Evolutionary conservation across 768 basidiomycete species (phyloP), one percentile per base, ranked within the genome.

Genomic region (Mycena amicta): DNA sequence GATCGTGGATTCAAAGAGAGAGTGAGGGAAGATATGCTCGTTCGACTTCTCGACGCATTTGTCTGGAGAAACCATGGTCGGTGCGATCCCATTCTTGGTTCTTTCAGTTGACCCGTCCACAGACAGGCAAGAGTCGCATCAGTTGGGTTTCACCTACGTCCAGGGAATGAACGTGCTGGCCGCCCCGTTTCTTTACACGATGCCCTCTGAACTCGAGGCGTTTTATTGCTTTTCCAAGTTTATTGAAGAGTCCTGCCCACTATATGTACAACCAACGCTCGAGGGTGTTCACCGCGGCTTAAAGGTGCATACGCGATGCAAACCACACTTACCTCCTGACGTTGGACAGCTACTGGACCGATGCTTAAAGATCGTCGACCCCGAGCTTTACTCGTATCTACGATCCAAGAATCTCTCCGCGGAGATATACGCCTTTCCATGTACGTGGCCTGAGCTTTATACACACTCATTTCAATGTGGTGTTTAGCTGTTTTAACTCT

Each of bases 81-180:
- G 70, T 47, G 28, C 40, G 40, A 33, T 52, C 52, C 15, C 29
- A 15, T 23, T 25, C 31, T 37, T 11, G 12, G 12, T 41, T 26
- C 29, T 27, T 18, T 47, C 29, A 31, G 29, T 26, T 25, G 16
- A 53, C 45, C 16, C 27, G 29, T 20, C 27, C 39, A 46, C 63
- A 93, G 92, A 93, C 67, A 80, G 86, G 62, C 87, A 89, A 72
- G 90, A 92, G 66, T 79, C 77, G 1, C 84, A 90, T n/a, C 87
- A 86, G 56, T 81, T 93, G 40, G 92, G 85, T 8, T 97, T 98
- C 73, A 94, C 92, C 28, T 99, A 98, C 67, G 95, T 99, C 8
- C 96, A 99, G 74, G 97, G 97, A 28, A 98, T 97, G 94, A 99
- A 99, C 71, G 97, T 98, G 49, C 86, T 99, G 31, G 94, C 95